Conservation (phyloP, 2,329 filamentous ascomycete genomes). For the Fusarium circinatum region DNA sequence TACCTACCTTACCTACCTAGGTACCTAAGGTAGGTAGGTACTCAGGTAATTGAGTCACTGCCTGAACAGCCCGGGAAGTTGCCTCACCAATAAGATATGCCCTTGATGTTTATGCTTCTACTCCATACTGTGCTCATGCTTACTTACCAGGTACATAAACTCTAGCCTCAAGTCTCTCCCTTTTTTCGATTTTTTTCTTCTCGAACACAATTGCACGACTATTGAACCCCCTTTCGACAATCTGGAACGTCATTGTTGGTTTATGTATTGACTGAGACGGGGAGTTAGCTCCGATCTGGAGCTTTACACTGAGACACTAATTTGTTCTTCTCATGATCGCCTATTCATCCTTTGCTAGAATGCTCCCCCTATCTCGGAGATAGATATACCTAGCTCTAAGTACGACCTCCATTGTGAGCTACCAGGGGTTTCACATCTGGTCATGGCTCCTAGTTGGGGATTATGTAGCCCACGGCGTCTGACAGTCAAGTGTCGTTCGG, state of each 20-base stretch:
- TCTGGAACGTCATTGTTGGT: slow-evolving; percentile 20
- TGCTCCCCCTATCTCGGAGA: too few species aligned
- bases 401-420: not conserved
- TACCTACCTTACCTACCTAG: not conserved
- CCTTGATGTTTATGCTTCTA: slow-evolving; percentile 9
- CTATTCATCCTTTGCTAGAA: not conserved
- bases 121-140: slow-evolving; percentile 3
- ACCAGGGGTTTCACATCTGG: not conserved
- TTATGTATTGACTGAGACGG: not conserved
- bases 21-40: too few species aligned
- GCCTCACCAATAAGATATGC: slow-evolving; percentile 19
- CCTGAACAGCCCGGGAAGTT: slow-evolving; percentile 3
- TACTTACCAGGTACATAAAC: slow-evolving; percentile 3
- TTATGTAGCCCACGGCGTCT: not conserved
- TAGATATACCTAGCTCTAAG: not conserved
- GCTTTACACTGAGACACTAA: not conserved
- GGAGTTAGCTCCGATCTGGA: not conserved
- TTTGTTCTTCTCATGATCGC: not conserved
- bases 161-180: slow-evolving; percentile 1
- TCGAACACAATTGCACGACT: not conserved
- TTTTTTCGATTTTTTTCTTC: not conserved
- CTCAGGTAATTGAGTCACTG: not conserved
- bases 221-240: not conserved
- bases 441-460: not conserved
- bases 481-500: not conserved